Percentiles rank a stretch among this genome's conserved stretches.
Evolutionary conservation across 345 rosid genomes (phyloP).

Genomic region (Trapa incisa): DNA sequence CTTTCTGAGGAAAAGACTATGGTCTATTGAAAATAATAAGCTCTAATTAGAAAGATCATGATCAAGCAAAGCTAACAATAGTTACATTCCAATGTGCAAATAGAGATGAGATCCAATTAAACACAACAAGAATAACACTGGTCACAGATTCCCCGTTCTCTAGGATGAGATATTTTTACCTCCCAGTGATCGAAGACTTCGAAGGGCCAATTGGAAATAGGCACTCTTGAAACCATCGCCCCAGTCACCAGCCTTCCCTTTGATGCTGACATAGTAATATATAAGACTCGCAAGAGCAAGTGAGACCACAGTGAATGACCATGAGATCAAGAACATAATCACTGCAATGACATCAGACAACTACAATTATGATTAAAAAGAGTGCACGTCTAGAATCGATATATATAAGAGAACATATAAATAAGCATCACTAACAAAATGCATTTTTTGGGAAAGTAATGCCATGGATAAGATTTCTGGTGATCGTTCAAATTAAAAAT

Average conservation of each 20-base stretch:
- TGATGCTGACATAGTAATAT: conserved; percentile 88
- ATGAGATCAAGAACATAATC: conserved; percentile 98
- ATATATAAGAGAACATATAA: not conserved
- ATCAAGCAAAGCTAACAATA: not conserved
- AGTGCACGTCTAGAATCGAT: not conserved
- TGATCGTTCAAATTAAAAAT: conserved; percentile 36
- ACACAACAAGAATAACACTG: not conserved
- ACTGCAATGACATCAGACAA: conserved; percentile 36
- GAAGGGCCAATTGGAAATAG: conserved; percentile 95
- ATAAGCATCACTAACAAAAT: not conserved
- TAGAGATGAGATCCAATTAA: not conserved
- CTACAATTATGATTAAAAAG: not conserved
- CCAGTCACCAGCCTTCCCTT: conserved; percentile 99
- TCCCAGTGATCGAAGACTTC: conserved; percentile 98
- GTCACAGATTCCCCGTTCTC: not conserved
- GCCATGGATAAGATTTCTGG: conserved; percentile 14
- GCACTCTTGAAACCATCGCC: conserved; percentile 99
- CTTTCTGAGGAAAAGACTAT: not conserved
- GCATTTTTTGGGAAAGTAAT: not conserved
- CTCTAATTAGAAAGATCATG: not conserved
- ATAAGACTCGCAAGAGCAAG: conserved; percentile 96
- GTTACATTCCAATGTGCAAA: not conserved
- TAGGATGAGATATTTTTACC: conserved; percentile 27
- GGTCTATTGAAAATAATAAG: not conserved
- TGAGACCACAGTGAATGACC: conserved; percentile 88